phyloP scores from a whole-genome alignment of 202 grass and related monocot species.

The Digitaria exilis region DNA sequence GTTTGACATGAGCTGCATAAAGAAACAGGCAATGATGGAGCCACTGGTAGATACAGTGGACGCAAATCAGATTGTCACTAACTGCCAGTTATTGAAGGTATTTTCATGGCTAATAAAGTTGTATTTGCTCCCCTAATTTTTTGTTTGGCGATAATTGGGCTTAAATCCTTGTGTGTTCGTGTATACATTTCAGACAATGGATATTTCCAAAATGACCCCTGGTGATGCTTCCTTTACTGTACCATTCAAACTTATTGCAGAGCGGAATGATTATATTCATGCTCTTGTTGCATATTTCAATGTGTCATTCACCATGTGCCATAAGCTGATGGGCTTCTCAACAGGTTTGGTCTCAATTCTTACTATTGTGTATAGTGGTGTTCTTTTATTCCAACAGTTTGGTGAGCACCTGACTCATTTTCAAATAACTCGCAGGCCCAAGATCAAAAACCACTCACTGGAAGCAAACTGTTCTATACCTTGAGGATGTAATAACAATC shows the following conservation, averaged over 20 bases:
- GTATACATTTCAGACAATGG: conserved; percentile 72
- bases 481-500: conserved; percentile 84
- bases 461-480: conserved; percentile 98
- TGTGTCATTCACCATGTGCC: conserved; percentile 95
- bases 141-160: not conserved
- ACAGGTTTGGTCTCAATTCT: conserved; percentile 56
- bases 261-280: conserved; percentile 94
- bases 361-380: not conserved
- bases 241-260: conserved; percentile 87
- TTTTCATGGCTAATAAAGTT: conserved; percentile 2
- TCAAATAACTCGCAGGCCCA: conserved; percentile 59
- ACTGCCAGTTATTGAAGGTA: conserved; percentile 85
- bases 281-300: conserved; percentile 95
- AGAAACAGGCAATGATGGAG: conserved; percentile 92
- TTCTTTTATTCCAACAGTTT: not conserved
- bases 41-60: conserved; percentile 92
- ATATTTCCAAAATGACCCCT: conserved; percentile 93
- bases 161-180: not conserved
- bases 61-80: conserved; percentile 92
- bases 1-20: conserved; percentile 99
- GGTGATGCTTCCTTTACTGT: conserved; percentile 88
- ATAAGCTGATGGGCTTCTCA: conserved; percentile 91
- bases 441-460: conserved; percentile 93
- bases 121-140: not conserved
- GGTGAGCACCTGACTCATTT: not conserved